phyloP scores from a whole-genome alignment of 768 basidiomycete species.

The Russula sp. region DNA sequence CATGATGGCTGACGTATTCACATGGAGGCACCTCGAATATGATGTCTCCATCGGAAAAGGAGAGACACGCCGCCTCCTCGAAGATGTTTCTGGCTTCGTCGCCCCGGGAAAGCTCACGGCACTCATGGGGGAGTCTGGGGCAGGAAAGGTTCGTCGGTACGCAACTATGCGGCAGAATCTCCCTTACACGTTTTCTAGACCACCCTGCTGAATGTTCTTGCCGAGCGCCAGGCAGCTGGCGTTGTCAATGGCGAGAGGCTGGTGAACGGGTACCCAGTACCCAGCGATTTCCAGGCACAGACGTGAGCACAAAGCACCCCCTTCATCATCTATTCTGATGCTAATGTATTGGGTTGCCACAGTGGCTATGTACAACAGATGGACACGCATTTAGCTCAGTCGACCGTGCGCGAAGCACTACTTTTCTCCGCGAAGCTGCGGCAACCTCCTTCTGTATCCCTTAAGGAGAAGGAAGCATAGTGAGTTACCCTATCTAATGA shows the following conservation, averaged over 20 bases:
- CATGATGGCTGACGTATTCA: conserved; percentile 55
- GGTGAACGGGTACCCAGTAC: conserved; percentile 42
- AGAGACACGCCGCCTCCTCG: conserved; percentile 44
- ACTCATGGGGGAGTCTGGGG: conserved; percentile 62
- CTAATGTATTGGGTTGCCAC: neutral
- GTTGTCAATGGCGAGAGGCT: conserved; percentile 38
- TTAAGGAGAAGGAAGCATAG: conserved; percentile 75
- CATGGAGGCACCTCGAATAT: conserved; percentile 72
- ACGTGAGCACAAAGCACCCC: conserved; percentile 36
- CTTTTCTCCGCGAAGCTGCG: conserved; percentile 74
- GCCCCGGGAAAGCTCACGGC: conserved; percentile 76
- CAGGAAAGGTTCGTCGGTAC: conserved; percentile 36
- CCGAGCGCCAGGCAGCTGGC: conserved; percentile 35
- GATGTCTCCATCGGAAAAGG: conserved; percentile 50
- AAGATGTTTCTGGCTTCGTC: conserved; percentile 75
- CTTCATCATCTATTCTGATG: conserved; percentile 34
- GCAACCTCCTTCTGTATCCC: conserved; percentile 59
- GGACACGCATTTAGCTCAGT: conserved; percentile 69
- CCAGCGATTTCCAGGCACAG: conserved; percentile 49
- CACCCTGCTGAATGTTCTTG: conserved; percentile 46
- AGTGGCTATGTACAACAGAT: conserved; percentile 85
- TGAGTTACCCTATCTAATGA: conserved; percentile 32
- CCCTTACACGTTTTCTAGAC: conserved; percentile 30
- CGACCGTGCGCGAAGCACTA: conserved; percentile 78
- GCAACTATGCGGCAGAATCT: neutral